phyloP scores from a whole-genome alignment of 2,329 filamentous ascomycete genomes.

The Sporothrix sp. region DNA sequence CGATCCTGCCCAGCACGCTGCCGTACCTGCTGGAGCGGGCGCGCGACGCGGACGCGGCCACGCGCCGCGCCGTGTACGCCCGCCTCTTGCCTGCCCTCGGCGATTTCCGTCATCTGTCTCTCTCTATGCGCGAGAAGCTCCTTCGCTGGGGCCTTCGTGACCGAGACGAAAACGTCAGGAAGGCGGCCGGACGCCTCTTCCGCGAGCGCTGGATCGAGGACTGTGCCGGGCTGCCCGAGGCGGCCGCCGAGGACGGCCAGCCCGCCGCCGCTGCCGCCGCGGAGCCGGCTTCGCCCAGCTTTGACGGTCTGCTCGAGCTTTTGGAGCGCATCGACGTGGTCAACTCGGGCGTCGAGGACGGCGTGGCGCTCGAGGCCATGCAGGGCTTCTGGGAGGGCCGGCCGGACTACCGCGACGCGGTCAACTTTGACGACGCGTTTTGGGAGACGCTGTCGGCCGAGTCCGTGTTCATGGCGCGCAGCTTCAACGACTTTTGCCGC shows the following conservation, averaged over 20 bases:
- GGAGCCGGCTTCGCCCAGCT: too few relatives aligned
- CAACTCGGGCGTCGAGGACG: constrained; percentile 80
- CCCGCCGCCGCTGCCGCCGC: constrained; percentile 45
- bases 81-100: constrained; percentile 78
- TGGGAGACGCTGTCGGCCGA: constrained; percentile 78
- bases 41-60: constrained; percentile 76
- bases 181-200: constrained; percentile 83
- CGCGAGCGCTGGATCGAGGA: constrained; percentile 97
- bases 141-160: constrained; percentile 91
- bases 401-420: constrained; percentile 66
- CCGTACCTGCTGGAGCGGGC: constrained; percentile 85
- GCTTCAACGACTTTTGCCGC: constrained; percentile 89
- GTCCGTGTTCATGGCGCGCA: constrained; percentile 80
- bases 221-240: constrained; percentile 60
- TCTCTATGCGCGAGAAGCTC: constrained; percentile 91
- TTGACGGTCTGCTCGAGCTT: constrained; percentile 80
- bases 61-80: constrained; percentile 77
- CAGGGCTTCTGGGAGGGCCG: constrained; percentile 91
- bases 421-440: constrained; percentile 63
- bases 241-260: constrained; percentile 40
- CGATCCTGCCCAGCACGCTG: constrained; percentile 70
- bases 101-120: constrained; percentile 86
- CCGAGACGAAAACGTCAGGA: constrained; percentile 86
- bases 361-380: constrained; percentile 90
- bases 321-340: constrained; percentile 90